Evolutionary conservation across 768 basidiomycete genomes (phyloP).

Genomic region (Brasilioporus rufonigricans): DNA sequence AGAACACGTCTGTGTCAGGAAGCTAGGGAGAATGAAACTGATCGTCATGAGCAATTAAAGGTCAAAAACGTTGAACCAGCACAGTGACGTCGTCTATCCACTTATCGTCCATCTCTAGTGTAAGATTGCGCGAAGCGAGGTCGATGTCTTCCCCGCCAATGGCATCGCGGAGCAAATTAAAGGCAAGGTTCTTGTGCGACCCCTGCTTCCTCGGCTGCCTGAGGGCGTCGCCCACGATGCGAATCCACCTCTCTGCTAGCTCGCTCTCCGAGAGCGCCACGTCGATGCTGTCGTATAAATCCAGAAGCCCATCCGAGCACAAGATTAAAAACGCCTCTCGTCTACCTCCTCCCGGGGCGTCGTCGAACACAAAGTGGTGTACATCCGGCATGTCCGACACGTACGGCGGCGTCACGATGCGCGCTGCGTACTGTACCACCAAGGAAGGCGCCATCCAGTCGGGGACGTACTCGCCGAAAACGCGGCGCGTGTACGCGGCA

Average conservation of each 20-base stretch:
- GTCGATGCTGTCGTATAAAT: constrained; percentile 36
- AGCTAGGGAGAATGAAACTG: neutral
- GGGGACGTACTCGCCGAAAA: constrained; percentile 24
- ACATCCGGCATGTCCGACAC: constrained; percentile 42
- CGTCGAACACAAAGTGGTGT: constrained; percentile 33
- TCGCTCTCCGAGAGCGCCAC: constrained; percentile 22
- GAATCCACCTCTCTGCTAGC: constrained; percentile 36
- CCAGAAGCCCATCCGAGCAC: constrained; percentile 48
- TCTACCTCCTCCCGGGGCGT: neutral
- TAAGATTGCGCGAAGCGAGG: constrained; percentile 42
- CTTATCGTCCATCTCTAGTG: constrained; percentile 48
- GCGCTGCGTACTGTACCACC: constrained; percentile 27
- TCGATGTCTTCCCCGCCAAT: constrained; percentile 42
- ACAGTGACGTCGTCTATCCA: constrained; percentile 53
- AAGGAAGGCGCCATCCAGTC: constrained; percentile 24
- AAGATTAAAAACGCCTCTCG: constrained; percentile 36
- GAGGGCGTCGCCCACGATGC: constrained; percentile 29
- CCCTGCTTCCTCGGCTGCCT: constrained; percentile 18
- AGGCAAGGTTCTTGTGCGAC: constrained; percentile 34
- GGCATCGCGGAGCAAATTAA: constrained; percentile 40
- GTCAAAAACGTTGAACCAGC: constrained; percentile 39
- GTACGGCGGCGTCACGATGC: constrained; percentile 46
- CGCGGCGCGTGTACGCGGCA: constrained; percentile 30
- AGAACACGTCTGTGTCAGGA: neutral
- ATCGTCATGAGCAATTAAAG: constrained; percentile 2